Percentiles rank a stretch among this genome's conserved stretches.
Evolutionary conservation across 2,329 filamentous ascomycete genomes (phyloP).

Genomic region (Cladosporium sp.): DNA sequence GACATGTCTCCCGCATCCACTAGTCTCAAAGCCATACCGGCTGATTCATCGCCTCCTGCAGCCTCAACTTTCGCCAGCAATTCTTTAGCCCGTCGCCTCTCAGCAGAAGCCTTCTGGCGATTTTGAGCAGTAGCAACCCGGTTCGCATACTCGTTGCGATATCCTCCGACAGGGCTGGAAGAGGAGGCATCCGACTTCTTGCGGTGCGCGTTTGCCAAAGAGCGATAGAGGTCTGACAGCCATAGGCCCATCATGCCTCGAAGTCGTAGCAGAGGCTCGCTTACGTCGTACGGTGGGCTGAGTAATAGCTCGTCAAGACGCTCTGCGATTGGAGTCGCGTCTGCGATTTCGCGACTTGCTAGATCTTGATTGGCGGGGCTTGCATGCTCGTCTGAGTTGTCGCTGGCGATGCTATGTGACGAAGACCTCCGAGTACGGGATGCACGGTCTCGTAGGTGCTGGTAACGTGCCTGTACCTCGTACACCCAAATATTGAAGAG

Average conservation of each 20-base stretch:
- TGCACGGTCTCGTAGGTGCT: conserved; percentile 43
- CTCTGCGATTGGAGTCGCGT: conserved; percentile 63
- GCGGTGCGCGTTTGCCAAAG: conserved; percentile 9
- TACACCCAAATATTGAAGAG: conserved; percentile 82
- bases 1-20: conserved; percentile 7
- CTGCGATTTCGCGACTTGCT: conserved; percentile 49
- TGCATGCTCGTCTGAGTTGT: conserved; percentile 20
- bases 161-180: neutral
- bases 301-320: conserved; percentile 71
- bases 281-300: conserved; percentile 69
- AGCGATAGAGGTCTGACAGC: conserved; percentile 63
- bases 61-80: conserved; percentile 2
- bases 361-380: neutral
- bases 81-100: conserved; percentile 6
- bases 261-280: conserved; percentile 65
- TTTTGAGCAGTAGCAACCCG: conserved; percentile 3
- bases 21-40: neutral
- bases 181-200: neutral
- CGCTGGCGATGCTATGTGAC: conserved; percentile 24
- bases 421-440: conserved; percentile 18
- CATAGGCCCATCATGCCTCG: conserved; percentile 75
- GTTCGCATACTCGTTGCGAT: conserved; percentile 3
- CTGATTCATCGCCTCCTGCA: neutral
- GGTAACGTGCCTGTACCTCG: conserved; percentile 62
- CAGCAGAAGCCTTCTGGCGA: conserved; percentile 4